Evolutionary conservation across 2,329 filamentous ascomycete genomes (phyloP), one percentile per base, ranked within the genome.

Genomic region (Colletotrichum echinochloae): DNA sequence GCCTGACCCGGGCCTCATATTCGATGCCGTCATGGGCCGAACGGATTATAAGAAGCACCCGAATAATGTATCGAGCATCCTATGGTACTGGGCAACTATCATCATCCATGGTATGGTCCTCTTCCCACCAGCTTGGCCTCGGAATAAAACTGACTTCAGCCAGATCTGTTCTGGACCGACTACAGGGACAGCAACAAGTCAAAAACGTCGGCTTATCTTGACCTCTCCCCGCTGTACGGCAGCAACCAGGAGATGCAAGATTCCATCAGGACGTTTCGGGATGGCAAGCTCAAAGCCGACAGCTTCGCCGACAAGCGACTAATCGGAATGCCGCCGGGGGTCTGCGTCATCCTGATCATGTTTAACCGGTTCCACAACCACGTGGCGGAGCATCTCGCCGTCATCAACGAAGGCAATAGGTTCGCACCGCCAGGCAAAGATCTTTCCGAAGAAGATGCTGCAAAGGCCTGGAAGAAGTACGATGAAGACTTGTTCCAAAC

Each of bases 321-420:
- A 2, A 80, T 91, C 30, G 91, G 89, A 12, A 91, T 93, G 76
- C 93, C 92, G 0, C 91, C 93, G 0, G 91, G 92, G 16, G 91
- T 92, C 5, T 87, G 89, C 66, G 90, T 93, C 5, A 76, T 95
- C 3, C 81, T 95, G 35, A 86, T 95, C 57, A 94, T 94, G 92
- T 91, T 94, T 81, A 92, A 91, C 75, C 88, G 90, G 30, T 97
- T 97, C 81, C 95, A 98, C 81, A 98, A 98, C 81, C 87, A 96
- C 73, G 89, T 94, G 0, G 94, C 93, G 1, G 88, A 90, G 64
- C 92, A 95, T 71, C 83, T 98, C 23, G 92, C 92, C 0, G 83
- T 87, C n/a, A 95, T 98, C 80, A 97, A 98, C 76, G 95, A 98
- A 75, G 89, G 89, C 54, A 90, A 90, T 20, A 88, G 93, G 28